Conservation (phyloP, 441 rosid genomes). For the Croton laevigatus region DNA sequence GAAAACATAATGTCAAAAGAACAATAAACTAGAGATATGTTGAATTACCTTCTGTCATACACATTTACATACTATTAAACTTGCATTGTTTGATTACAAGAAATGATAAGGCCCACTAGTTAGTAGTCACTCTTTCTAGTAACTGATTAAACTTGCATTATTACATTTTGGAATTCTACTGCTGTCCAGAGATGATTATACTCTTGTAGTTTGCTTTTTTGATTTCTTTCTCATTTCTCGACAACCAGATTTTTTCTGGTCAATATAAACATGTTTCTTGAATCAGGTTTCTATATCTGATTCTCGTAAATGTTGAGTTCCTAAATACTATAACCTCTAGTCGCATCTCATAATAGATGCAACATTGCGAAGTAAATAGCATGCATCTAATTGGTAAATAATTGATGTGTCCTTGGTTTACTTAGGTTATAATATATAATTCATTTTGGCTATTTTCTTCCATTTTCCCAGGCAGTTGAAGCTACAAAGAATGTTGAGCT, state of each 20-base stretch:
- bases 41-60: neutral
- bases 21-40: neutral
- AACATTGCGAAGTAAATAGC: neutral
- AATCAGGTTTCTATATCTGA: neutral
- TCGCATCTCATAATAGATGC: neutral
- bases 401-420: neutral
- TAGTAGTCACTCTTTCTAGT: neutral
- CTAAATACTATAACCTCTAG: neutral
- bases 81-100: neutral
- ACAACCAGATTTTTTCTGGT: neutral
- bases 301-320: neutral
- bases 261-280: neutral
- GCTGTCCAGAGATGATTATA: neutral
- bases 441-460: neutral
- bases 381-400: neutral
- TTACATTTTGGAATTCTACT: neutral
- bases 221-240: neutral
- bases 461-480: conserved; percentile 41
- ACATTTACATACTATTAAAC: neutral
- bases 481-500: conserved; percentile 52
- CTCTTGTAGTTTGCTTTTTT: neutral
- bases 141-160: neutral
- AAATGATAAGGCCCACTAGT: neutral
- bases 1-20: neutral
- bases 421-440: neutral